Evolutionary conservation across 768 basidiomycete species (phyloP), one percentile per base, ranked within the genome.

Genomic region (Tulasnella sp.): DNA sequence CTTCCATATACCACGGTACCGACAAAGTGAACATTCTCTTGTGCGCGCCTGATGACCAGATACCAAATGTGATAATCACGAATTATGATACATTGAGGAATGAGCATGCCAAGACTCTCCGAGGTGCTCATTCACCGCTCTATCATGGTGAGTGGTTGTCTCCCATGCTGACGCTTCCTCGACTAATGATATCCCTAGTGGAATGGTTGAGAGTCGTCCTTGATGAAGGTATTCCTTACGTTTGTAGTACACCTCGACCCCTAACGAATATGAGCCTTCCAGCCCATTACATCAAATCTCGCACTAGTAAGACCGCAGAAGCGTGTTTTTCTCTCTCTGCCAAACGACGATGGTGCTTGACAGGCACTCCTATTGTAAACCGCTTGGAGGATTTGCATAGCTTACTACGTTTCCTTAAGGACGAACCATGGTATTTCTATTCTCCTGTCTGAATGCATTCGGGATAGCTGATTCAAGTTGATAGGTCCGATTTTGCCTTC

Each of bases 351-450:
- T 98, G 94, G 94, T 89, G 89, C 2, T 80, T 94, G 27, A 94
- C 90, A 11, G 90, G 84, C 77, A 98, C 94, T 4, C 94, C 94
- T 0, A 97, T 98, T 59, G 88, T 96, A 55, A 98, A 98, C 67
- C 82, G 83, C 61, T 74, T 94, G 5, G 88, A 93, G 63, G 94
- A 98, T 64, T 73, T 98, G 14, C 91, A 85, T 65, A 68, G 69
- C 60, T 66, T 69, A n/a, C 59, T 43, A 19, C 55, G 48, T 29
- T 57, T 57, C 55, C 41, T 57, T n/a, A 19, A 31, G 21, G 55
- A 57, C 25, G 55, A 57, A 25, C 55, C 55, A n/a, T 57, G 55
- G 55, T 53, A 17, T n/a, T n/a, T n/a, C n/a, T n/a, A 36, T 35
- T 53, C n/a, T 32, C 36, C 48, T 17, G 6, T 43, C 6, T 49